phyloP scores from a whole-genome alignment of 2,329 filamentous ascomycete genomes.

The Sphaerulina musiva region DNA sequence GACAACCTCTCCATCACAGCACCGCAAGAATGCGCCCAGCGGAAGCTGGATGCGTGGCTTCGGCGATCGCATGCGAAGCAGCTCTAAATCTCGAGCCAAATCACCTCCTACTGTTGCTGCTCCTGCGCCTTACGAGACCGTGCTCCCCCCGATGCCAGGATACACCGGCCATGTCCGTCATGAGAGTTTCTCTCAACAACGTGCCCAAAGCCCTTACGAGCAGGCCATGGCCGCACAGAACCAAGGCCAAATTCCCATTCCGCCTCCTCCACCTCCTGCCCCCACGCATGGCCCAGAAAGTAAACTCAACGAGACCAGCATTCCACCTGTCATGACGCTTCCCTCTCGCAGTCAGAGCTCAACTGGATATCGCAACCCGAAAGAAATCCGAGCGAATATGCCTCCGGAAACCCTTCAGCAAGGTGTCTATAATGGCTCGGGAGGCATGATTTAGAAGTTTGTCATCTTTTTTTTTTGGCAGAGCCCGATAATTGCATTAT shows the following conservation, averaged over 20 bases:
- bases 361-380: slow-evolving; percentile 36
- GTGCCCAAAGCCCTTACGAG: slow-evolving; percentile 30
- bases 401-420: slow-evolving; percentile 42
- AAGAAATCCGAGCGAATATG: slow-evolving; percentile 47
- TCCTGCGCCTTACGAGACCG: slow-evolving; percentile 16
- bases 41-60: slow-evolving; percentile 53
- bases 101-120: slow-evolving; percentile 37
- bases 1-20: slow-evolving; percentile 28
- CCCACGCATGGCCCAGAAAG: slow-evolving; percentile 19
- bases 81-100: slow-evolving; percentile 47
- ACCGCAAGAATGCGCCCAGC: slow-evolving; percentile 45
- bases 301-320: slow-evolving; percentile 36
- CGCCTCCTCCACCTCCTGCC: slow-evolving; percentile 35
- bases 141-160: slow-evolving; percentile 10
- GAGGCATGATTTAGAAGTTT: slow-evolving; percentile 25
- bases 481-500: too few relatives aligned
- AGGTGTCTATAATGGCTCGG: slow-evolving; percentile 34
- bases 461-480: too few relatives aligned
- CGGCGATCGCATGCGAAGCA: slow-evolving; percentile 54
- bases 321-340: slow-evolving; percentile 32
- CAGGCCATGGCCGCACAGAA: slow-evolving; percentile 27
- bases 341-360: slow-evolving; percentile 24
- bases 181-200: slow-evolving; percentile 18
- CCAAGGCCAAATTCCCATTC: slow-evolving; percentile 19
- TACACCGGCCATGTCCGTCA: slow-evolving; percentile 12